Percentiles rank a stretch among this genome's conserved stretches.
These are phyloP conservation scores for Pelargonium cotyledonis DNA, from an alignment of 441 rosid species.

Conservation along the genomic window DNA sequence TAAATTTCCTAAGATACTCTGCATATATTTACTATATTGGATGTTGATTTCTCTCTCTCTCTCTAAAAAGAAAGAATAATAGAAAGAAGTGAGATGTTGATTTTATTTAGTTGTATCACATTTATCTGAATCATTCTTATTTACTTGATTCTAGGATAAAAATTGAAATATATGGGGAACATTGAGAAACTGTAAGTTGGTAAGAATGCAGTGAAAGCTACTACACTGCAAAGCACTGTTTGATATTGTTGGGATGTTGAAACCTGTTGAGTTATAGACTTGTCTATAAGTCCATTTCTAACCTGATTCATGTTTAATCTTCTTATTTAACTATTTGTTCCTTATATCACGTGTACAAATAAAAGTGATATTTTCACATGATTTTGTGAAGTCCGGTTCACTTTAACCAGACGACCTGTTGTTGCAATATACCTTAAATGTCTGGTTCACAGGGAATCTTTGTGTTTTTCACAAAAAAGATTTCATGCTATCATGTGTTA, in stretches of 20 bases:
- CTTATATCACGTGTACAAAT: not conserved
- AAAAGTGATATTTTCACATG: not conserved
- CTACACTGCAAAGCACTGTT: too few relatives aligned
- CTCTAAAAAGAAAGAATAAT: not conserved
- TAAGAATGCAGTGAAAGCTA: not conserved
- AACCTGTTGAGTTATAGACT: not conserved
- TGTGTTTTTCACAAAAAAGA: too few relatives aligned
- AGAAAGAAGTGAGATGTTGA: not conserved
- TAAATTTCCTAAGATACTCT: not conserved
- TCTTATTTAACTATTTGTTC: not conserved
- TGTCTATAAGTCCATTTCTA: not conserved
- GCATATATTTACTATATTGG: too few relatives aligned
- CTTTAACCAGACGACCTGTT: not conserved
- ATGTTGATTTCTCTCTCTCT: not conserved
- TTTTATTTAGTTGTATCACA: not conserved
- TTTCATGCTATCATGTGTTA: not conserved
- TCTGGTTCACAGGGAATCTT: not conserved
- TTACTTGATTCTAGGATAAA: not conserved
- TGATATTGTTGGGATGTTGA: not conserved
- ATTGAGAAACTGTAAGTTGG: not conserved
- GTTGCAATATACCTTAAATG: too few relatives aligned
- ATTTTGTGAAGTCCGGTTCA: not conserved
- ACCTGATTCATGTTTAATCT: not conserved
- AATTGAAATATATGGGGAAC: not conserved
- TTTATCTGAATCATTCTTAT: not conserved